A percentile compares a stretch with the other conserved stretches of the same genome.
phyloP scores from a whole-genome alignment of 805 yeast genomes.

The Brettanomyces anomalus region DNA sequence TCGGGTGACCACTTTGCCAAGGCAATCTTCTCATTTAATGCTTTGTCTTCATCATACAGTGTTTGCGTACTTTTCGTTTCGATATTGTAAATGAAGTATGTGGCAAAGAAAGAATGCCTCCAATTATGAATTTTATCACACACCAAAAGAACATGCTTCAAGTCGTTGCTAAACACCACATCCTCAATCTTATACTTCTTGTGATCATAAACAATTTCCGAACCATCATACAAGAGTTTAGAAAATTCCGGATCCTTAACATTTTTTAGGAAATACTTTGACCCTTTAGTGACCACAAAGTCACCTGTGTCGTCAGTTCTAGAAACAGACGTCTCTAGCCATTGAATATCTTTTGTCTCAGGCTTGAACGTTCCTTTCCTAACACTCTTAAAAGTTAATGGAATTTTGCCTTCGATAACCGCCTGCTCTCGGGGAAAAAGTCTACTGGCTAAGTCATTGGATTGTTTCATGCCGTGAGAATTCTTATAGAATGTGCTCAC shows the following conservation, averaged over 20 bases:
- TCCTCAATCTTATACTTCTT: conserved; percentile 38
- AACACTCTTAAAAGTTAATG: conserved; percentile 32
- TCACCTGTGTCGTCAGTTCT: conserved; percentile 53
- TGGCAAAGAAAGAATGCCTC: conserved; percentile 63
- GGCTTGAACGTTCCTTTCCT: conserved; percentile 55
- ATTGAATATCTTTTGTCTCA: conserved; percentile 46
- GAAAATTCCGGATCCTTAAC: conserved; percentile 36
- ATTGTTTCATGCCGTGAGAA: background rate
- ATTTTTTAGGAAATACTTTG: conserved; percentile 48
- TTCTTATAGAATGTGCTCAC: conserved; percentile 3
- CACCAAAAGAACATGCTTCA: conserved; percentile 46
- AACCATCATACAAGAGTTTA: conserved; percentile 36
- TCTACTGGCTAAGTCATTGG: background rate
- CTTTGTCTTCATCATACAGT: conserved; percentile 12
- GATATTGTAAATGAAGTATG: conserved; percentile 54
- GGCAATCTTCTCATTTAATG: conserved; percentile 25
- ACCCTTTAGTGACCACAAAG: conserved; percentile 41
- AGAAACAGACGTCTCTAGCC: conserved; percentile 52
- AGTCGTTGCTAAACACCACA: conserved; percentile 59
- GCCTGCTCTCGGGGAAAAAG: background rate
- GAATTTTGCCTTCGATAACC: conserved; percentile 9
- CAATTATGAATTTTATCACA: conserved; percentile 58
- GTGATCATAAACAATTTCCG: conserved; percentile 30
- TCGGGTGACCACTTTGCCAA: conserved; percentile 69
- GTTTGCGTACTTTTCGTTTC: conserved; percentile 19